Evolutionary conservation across 2,329 filamentous ascomycete genomes (phyloP).

Genomic region (Aspergillus sp.): DNA sequence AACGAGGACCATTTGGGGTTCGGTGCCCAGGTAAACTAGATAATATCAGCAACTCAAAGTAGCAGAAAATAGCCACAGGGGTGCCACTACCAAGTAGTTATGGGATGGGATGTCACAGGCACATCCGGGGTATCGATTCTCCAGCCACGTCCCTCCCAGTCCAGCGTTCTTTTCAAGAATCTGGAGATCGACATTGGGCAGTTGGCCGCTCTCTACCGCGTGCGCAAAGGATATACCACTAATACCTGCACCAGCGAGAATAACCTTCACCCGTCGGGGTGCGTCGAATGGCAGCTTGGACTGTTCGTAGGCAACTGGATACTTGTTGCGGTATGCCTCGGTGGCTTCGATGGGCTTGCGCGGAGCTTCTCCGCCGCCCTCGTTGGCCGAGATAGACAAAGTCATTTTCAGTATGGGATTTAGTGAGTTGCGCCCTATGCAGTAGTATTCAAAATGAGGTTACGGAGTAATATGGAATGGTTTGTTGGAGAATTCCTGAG

Average conservation of each 20-base stretch:
- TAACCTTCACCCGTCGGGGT: not conserved
- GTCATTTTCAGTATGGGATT: too few species aligned
- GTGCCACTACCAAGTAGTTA: constrained; percentile 20
- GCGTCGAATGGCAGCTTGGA: constrained; percentile 4
- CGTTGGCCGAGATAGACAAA: not conserved
- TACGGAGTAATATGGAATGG: too few species aligned
- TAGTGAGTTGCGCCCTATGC: too few species aligned
- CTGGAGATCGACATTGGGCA: constrained; percentile 2
- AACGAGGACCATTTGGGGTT: not conserved
- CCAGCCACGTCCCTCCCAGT: constrained; percentile 32
- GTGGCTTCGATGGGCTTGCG: not conserved
- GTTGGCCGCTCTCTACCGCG: not conserved
- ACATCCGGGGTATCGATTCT: constrained; percentile 32
- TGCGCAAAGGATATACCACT: constrained; percentile 12
- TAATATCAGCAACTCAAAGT: too few species aligned
- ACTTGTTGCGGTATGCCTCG: not conserved
- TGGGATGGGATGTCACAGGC: constrained; percentile 33
- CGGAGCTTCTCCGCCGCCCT: not conserved
- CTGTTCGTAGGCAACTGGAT: not conserved
- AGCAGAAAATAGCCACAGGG: too few species aligned
- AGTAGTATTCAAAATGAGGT: too few species aligned
- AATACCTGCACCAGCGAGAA: constrained; percentile 9
- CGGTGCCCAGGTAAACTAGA: too few species aligned
- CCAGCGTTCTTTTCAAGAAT: constrained; percentile 25
- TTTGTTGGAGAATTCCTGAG: too few species aligned